These are phyloP conservation scores for Solanum ahanhuiri DNA, from an alignment of 257 asterid genomes.

Conservation along the genomic window DNA sequence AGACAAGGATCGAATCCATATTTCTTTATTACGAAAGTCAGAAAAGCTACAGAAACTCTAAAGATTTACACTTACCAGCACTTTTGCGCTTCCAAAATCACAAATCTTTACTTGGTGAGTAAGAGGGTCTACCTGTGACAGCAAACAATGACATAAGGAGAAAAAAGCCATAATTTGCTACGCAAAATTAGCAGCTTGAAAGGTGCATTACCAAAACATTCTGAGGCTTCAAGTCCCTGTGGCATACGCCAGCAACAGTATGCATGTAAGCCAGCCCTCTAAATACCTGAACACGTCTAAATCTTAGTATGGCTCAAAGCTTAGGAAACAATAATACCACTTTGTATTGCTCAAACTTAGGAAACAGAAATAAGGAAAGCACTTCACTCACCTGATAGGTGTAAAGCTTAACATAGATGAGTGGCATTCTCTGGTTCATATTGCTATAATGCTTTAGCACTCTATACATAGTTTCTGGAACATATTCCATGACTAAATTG, in stretches of 20 bases:
- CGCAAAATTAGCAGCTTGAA: background rate
- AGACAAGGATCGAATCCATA: background rate
- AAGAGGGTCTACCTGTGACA: conserved; percentile 62
- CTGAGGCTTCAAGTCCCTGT: conserved; percentile 94
- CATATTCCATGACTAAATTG: conserved; percentile 94
- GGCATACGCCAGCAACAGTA: conserved; percentile 86
- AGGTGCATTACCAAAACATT: conserved; percentile 59
- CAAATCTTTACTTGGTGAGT: conserved; percentile 90
- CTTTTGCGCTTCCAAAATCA: conserved; percentile 97
- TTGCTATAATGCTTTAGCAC: conserved; percentile 72
- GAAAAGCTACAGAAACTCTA: background rate
- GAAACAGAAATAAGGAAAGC: background rate
- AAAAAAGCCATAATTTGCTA: background rate
- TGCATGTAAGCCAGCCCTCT: conserved; percentile 97
- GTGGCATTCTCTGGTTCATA: conserved; percentile 82
- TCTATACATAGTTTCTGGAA: conserved; percentile 70
- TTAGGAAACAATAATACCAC: background rate
- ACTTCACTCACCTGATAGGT: conserved; percentile 62
- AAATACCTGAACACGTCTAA: conserved; percentile 52
- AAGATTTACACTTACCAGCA: conserved; percentile 46
- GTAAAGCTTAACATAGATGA: conserved; percentile 80
- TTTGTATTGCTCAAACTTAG: background rate
- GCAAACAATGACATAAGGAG: background rate
- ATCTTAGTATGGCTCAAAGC: background rate
- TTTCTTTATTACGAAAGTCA: background rate